Conservation (phyloP, 768 basidiomycete species). For the Floccularia luteovirens region DNA sequence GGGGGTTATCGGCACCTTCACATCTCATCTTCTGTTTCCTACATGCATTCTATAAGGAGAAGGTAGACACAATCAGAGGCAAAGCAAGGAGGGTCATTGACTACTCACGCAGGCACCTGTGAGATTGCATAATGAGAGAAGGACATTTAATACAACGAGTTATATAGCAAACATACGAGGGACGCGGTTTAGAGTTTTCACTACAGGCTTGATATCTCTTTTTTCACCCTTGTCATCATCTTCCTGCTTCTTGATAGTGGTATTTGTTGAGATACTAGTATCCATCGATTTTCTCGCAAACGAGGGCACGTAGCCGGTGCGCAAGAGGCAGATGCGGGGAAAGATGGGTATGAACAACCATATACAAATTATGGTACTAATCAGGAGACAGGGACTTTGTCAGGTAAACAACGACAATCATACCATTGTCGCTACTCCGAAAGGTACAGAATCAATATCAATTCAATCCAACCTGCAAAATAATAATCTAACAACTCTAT, state of each 20-base stretch:
- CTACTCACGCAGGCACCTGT: conserved; percentile 74
- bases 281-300: conserved; percentile 29
- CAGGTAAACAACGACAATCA: conserved; percentile 1
- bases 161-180: conserved; percentile 54
- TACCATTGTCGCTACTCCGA: neutral
- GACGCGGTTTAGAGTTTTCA: conserved; percentile 78
- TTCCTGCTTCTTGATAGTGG: conserved; percentile 54
- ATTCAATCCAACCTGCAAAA: neutral
- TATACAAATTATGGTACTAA: too few species aligned
- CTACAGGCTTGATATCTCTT: conserved; percentile 63
- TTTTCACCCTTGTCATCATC: conserved; percentile 51
- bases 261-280: conserved; percentile 16
- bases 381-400: conserved; percentile 1
- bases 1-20: conserved; percentile 93
- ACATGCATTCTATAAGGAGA: conserved; percentile 73
- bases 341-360: conserved; percentile 17
- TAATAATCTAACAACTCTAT: neutral
- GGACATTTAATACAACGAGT: conserved; percentile 10
- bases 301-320: conserved; percentile 10
- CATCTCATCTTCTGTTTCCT: conserved; percentile 97
- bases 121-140: conserved; percentile 10
- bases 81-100: conserved; percentile 1
- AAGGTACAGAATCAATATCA: conserved; percentile 2
- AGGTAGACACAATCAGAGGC: conserved; percentile 8
- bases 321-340: conserved; percentile 22